Percentiles rank a stretch among this genome's conserved stretches.
phyloP scores from a whole-genome alignment of 78 protist species.

The Cavenderia fasciculata region DNA sequence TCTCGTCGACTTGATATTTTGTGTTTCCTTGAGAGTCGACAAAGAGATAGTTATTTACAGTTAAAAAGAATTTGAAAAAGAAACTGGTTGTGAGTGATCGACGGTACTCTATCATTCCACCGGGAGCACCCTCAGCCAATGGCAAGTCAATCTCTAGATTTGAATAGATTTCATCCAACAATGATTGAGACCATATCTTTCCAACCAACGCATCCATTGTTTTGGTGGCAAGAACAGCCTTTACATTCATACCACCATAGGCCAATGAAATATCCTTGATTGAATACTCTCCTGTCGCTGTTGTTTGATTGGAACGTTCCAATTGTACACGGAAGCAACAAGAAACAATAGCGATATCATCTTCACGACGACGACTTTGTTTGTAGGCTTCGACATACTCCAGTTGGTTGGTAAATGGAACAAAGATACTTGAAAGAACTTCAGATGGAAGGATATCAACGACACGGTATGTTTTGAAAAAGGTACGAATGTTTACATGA shows the following conservation, averaged over 20 bases:
- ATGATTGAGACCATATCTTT: neutral
- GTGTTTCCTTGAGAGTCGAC: slow-evolving; percentile 8
- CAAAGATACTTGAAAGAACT: slow-evolving; percentile 55
- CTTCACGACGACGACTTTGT: slow-evolving; percentile 89
- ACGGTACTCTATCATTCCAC: slow-evolving; percentile 92
- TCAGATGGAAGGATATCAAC: slow-evolving; percentile 82
- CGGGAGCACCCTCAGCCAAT: slow-evolving; percentile 81
- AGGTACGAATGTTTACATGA: slow-evolving; percentile 19
- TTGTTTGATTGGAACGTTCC: neutral
- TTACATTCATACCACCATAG: slow-evolving; percentile 72
- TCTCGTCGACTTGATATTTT: neutral
- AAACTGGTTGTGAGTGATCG: slow-evolving; percentile 77
- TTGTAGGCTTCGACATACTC: slow-evolving; percentile 87
- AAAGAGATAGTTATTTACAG: neutral
- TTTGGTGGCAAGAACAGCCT: slow-evolving; percentile 20
- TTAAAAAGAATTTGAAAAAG: slow-evolving; percentile 89
- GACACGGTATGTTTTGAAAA: slow-evolving; percentile 78
- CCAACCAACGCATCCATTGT: slow-evolving; percentile 21
- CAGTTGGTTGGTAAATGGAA: slow-evolving; percentile 65
- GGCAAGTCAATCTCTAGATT: slow-evolving; percentile 39
- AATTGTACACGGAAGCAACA: slow-evolving; percentile 83
- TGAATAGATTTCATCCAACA: neutral
- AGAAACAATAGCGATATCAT: slow-evolving; percentile 94
- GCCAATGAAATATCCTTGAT: slow-evolving; percentile 22
- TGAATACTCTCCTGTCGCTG: neutral